These are phyloP conservation scores for Rutstroemia sp. DNA, from an alignment of 2,329 filamentous ascomycete species.

Conservation along the genomic window DNA sequence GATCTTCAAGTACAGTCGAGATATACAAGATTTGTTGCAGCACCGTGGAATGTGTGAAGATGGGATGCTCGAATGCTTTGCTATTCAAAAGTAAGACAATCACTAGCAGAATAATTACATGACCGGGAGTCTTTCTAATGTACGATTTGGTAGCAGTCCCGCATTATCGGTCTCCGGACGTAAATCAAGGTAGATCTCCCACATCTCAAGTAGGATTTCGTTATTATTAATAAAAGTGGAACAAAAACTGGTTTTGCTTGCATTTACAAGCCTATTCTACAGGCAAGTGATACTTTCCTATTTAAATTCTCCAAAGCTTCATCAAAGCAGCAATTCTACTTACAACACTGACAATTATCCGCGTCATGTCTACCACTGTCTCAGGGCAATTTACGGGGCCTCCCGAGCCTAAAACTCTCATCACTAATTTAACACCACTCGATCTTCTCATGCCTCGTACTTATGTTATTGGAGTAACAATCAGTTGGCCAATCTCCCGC, in stretches of 20 bases:
- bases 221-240: no score
- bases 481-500: background rate
- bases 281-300: no score
- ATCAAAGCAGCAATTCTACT: no score
- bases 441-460: slow-evolving; percentile 2
- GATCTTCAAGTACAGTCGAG: no score
- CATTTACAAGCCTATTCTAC: no score
- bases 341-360: background rate
- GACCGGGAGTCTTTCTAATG: background rate
- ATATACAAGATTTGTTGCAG: no score
- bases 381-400: background rate
- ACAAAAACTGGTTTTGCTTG: no score
- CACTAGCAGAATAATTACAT: background rate
- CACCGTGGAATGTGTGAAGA: background rate
- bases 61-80: background rate
- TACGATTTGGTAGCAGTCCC: background rate
- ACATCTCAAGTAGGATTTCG: no score
- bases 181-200: no score
- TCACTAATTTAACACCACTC: slow-evolving; percentile 3
- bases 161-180: background rate
- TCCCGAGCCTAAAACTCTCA: background rate
- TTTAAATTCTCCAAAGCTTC: no score
- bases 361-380: background rate
- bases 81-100: background rate
- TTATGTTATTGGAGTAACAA: background rate